These are phyloP conservation scores for Linnemannia elongata DNA, from an alignment of 192 early-diverging fungal genomes.

Conservation along the genomic window DNA sequence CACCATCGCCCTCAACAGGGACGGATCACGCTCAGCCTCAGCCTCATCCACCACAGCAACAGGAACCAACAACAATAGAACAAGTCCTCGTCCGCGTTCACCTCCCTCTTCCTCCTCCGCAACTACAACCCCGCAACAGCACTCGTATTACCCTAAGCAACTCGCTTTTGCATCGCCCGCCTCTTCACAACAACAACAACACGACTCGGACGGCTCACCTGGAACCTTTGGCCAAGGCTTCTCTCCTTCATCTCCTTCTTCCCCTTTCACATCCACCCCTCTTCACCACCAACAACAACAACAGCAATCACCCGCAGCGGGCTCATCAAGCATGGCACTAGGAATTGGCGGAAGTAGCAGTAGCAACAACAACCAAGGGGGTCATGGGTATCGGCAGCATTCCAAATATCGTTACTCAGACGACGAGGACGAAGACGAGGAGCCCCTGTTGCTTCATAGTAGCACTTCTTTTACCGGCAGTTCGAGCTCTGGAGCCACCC, in stretches of 20 bases:
- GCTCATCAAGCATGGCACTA: conserved; percentile 21
- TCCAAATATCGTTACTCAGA: conserved; percentile 49
- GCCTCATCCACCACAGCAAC: not conserved
- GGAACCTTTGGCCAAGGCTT: conserved; percentile 22
- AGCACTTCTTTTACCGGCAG: conserved; percentile 43
- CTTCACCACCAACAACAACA: not conserved
- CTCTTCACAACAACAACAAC: not conserved
- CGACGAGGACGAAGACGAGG: conserved; percentile 49
- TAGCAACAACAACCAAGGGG: not conserved
- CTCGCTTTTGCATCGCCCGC: conserved; percentile 34
- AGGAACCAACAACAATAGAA: not conserved
- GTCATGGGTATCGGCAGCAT: conserved; percentile 42
- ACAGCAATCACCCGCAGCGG: conserved; percentile 13
- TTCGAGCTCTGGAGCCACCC: conserved; percentile 31
- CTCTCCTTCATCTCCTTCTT: conserved; percentile 23
- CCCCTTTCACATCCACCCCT: not conserved
- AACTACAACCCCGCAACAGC: conserved; percentile 1
- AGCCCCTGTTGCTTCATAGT: conserved; percentile 40
- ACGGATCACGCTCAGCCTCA: conserved; percentile 37
- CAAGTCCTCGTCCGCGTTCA: conserved; percentile 32
- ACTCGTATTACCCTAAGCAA: conserved; percentile 28
- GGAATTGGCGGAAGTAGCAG: conserved; percentile 20
- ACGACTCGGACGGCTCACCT: conserved; percentile 15
- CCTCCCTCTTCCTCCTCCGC: conserved; percentile 9
- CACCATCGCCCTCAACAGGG: conserved; percentile 42